These are phyloP conservation scores for Penicillium sp. DNA, from an alignment of 2,329 filamentous ascomycete genomes.

Conservation along the genomic window DNA sequence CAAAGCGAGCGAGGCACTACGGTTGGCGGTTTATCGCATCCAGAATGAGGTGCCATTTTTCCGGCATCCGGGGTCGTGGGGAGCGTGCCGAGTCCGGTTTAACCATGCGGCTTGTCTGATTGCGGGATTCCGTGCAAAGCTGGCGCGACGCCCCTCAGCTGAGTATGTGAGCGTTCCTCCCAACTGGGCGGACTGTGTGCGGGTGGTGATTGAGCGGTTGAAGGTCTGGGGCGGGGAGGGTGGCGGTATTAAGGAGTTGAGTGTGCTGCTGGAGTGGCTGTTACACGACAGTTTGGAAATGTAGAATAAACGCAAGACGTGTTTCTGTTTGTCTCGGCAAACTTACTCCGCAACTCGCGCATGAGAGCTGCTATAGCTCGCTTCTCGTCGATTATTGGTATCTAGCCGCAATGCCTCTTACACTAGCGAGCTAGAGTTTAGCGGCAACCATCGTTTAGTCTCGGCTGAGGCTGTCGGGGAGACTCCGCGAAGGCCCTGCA, in stretches of 20 bases:
- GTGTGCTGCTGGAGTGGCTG: constrained; percentile 25
- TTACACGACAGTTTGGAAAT: constrained; percentile 22
- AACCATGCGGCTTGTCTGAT: constrained; percentile 29
- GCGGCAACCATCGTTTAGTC: constrained; percentile 1
- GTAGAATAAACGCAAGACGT: constrained; percentile 1
- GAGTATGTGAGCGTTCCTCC: constrained; percentile 24
- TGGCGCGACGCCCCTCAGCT: constrained; percentile 16
- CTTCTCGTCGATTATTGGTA: neutral
- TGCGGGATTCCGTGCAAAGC: constrained; percentile 25
- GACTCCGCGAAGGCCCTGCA: constrained; percentile 14
- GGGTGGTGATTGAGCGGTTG: constrained; percentile 25
- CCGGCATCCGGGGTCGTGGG: constrained; percentile 29
- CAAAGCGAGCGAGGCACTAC: constrained; percentile 26
- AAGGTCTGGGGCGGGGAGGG: constrained; percentile 28
- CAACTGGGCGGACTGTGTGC: constrained; percentile 25
- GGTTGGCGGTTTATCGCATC: constrained; percentile 27
- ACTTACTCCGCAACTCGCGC: neutral
- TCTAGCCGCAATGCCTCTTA: no score
- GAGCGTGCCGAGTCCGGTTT: constrained; percentile 29
- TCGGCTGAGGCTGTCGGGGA: constrained; percentile 11
- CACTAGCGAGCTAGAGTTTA: neutral
- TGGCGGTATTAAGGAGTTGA: constrained; percentile 25
- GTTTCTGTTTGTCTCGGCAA: neutral
- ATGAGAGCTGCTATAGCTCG: neutral
- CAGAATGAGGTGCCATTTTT: constrained; percentile 29